phyloP scores from a whole-genome alignment of 768 basidiomycete genomes.

The Amylocystis lapponica region DNA sequence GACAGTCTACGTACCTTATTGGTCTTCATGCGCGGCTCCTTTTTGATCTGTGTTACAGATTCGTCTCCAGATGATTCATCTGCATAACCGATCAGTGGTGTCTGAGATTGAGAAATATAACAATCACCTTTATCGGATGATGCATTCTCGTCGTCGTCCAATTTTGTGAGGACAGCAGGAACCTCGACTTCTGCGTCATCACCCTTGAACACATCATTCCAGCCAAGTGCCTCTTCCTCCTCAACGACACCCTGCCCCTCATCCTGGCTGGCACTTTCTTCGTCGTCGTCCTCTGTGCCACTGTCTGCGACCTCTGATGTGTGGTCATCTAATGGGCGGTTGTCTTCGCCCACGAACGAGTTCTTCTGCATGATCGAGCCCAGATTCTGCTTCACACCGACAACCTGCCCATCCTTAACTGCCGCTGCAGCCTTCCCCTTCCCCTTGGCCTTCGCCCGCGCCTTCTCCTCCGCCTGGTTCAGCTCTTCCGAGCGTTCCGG shows the following conservation, averaged over 20 bases:
- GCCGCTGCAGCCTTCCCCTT: conserved; percentile 30
- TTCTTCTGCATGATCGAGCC: conserved; percentile 87
- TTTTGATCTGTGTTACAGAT: conserved; percentile 25
- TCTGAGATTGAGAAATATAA: conserved; percentile 2
- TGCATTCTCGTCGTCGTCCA: conserved; percentile 16
- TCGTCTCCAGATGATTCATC: conserved; percentile 32
- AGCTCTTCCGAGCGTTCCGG: conserved; percentile 76
- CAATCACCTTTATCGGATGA: not conserved
- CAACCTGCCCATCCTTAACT: conserved; percentile 30
- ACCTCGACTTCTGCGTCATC: conserved; percentile 23
- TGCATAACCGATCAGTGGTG: conserved; percentile 11
- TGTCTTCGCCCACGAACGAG: conserved; percentile 79
- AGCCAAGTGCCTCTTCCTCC: conserved; percentile 51
- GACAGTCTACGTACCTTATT: conserved; percentile 58
- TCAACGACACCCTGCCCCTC: conserved; percentile 25
- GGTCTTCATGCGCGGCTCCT: conserved; percentile 81
- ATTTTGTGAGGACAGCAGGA: conserved; percentile 14
- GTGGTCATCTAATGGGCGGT: conserved; percentile 43
- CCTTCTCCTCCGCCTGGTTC: conserved; percentile 53
- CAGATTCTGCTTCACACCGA: conserved; percentile 81
- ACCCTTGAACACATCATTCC: conserved; percentile 85
- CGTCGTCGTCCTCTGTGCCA: conserved; percentile 33
- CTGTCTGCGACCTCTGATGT: conserved; percentile 35
- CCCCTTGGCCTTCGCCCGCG: conserved; percentile 34
- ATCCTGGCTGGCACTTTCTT: conserved; percentile 27